Base-by-base conservation (phyloP, 2,329 filamentous ascomycete species). In the Aspergillus thermomutatus region DNA sequence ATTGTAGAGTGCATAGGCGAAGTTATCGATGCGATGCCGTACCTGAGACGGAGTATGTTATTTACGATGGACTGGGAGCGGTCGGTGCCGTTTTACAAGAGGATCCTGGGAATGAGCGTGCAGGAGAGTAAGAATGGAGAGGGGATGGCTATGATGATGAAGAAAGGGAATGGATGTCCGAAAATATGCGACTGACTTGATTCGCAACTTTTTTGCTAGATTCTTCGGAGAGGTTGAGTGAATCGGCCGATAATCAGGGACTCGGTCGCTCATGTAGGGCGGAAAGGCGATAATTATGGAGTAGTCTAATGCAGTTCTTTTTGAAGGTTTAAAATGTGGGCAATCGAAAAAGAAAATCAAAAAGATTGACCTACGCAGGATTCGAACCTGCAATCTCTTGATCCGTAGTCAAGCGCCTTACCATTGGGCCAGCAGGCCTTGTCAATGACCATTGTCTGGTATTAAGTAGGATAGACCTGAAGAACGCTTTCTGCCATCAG, bases 1-100 rank as follows among this genome's bases (percentile, higher is more conserved):
- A 72, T 90, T 67, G 81, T 89, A 69, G 71, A 76, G 4, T 85
- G 82, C 62, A 72, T 88, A 56, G 80, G 83, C 60, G 84, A 88
- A 63, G 70, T 82, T 0, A 67, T 85, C 40, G 72, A 78, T 23
- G 76, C 76, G 28, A 84, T 87, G 80, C 81, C 84, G 1, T 72
- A 82, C 60, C 75, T 92, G 65, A 77, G 88, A 47, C 79, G 84
- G 23, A 74, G 83, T 14, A 76, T 88, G 71, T 74, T 89, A 28
- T 45, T 69, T 27, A 70, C 69, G 0, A 54, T 58, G 46, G 61
- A 59, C 26, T 46, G 43, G 43, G 58, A 60, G 53, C 56, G 50
- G 31, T 59, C 58, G 40, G 59, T 66, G 41, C 37, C 56, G 11
- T 60, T 63, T 2, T 71, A 71, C 50, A 37, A 56, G 17, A 57